Base-by-base conservation (phyloP, 2,329 filamentous ascomycete species). In the Paraconiothyrium brasiliense region DNA sequence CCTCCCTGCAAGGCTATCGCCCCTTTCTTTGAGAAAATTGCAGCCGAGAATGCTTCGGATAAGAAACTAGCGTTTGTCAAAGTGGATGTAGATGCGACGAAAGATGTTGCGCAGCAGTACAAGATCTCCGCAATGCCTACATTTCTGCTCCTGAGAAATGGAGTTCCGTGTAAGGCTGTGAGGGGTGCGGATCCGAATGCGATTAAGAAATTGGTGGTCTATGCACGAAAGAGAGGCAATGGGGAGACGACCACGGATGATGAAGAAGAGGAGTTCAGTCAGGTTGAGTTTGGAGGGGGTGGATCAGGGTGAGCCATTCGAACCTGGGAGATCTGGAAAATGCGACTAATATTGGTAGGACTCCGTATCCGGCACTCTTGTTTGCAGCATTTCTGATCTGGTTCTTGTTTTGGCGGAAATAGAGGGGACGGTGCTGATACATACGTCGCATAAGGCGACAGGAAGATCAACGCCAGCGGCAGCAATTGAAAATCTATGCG, bases 1-100 rank as follows among this genome's bases (percentile, higher is more conserved):
- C 83, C 83, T 1, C 84, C 84, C 16, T 86, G 84, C 79, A 84
- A 83, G 68, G 76, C 80, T 56, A 84, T 86, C 58, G 79, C 80
- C 0, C 84, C 84, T 30, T 71, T 82, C 62, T 81, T 84, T 71
- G 80, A 81, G 49, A 78, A 84, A 66, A 78, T 86, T 64, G 83
- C 83, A 63, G 76, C 80, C 32, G 75, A 80, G 32, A 81, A 85
- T 69, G 65, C 76, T 32, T 76, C 81, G 22, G 70, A 75, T 0
- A 75, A 75, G n/a, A 75, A 75, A 43, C 76, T 86, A 24, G 79
- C 76, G n/a, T 86, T 87, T 70, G 78, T 80, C 61, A 85, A 86
- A 74, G 80, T 86, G 47, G 82, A 86, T 59, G 84, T 86, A 22
- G 84, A 86, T 67, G 81, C 81, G 55, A 78, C 83, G 58, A 75